These are phyloP conservation scores for Clavispora carvajalis DNA, from an alignment of 805 yeast species.

Conservation along the genomic window DNA sequence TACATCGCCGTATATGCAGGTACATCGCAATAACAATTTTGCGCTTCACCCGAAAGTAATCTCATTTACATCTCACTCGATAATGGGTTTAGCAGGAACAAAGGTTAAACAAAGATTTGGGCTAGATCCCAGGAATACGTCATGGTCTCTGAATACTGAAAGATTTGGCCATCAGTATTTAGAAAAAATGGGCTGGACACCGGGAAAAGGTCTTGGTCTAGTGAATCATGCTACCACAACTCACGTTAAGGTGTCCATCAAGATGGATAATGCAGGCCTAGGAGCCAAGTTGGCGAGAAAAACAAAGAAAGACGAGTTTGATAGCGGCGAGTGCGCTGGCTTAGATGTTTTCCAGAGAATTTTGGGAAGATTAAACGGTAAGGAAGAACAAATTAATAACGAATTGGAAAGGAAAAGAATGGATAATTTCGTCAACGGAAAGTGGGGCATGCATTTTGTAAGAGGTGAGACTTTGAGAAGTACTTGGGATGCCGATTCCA, in stretches of 20 bases:
- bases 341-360: slow-evolving; percentile 90
- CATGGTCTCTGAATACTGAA: slow-evolving; percentile 82
- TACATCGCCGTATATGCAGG: slow-evolving; percentile 5
- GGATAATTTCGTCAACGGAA: slow-evolving; percentile 72
- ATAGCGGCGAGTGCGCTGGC: slow-evolving; percentile 82
- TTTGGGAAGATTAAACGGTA: slow-evolving; percentile 84
- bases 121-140: slow-evolving; percentile 86
- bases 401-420: slow-evolving; percentile 66
- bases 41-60: slow-evolving; percentile 25
- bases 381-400: slow-evolving; percentile 57
- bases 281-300: slow-evolving; percentile 74
- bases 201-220: slow-evolving; percentile 84
- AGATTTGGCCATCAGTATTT: slow-evolving; percentile 87
- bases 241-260: slow-evolving; percentile 77
- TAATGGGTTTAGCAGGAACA: slow-evolving; percentile 79
- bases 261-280: slow-evolving; percentile 79
- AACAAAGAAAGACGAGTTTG: slow-evolving; percentile 60
- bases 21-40: slow-evolving; percentile 1
- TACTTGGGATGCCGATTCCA: slow-evolving; percentile 68
- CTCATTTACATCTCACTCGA: background rate
- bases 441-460: slow-evolving; percentile 84
- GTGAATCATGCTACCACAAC: slow-evolving; percentile 62
- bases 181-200: slow-evolving; percentile 83
- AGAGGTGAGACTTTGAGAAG: slow-evolving; percentile 79
- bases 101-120: slow-evolving; percentile 83